phyloP scores from a whole-genome alignment of 495 filamentous ascomycete genomes.

The Penicillium soppii region DNA sequence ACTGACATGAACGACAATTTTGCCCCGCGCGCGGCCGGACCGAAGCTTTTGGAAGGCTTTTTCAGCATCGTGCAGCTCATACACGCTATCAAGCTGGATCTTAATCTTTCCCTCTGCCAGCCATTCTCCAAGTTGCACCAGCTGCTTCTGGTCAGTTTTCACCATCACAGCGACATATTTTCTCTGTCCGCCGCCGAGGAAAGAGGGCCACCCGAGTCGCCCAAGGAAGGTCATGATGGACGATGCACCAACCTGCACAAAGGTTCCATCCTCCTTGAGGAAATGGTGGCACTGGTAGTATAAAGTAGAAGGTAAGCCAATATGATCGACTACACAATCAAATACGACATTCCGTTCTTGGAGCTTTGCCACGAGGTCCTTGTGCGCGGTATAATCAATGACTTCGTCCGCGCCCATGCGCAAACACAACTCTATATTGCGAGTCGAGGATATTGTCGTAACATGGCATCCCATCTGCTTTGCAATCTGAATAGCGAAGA shows the following conservation, averaged over 20 bases:
- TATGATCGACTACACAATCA: slow-evolving; percentile 61
- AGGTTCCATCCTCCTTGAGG: slow-evolving; percentile 50
- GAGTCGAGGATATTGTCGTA: slow-evolving; percentile 56
- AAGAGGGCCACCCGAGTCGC: slow-evolving; percentile 46
- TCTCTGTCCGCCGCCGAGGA: slow-evolving; percentile 65
- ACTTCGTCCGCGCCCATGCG: slow-evolving; percentile 65
- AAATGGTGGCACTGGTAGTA: slow-evolving; percentile 58
- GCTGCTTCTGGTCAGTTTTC: slow-evolving; percentile 43
- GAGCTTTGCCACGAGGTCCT: slow-evolving; percentile 49
- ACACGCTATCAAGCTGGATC: slow-evolving; percentile 59
- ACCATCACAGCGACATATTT: slow-evolving; percentile 46
- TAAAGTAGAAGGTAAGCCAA: slow-evolving; percentile 48
- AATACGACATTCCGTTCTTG: slow-evolving; percentile 52
- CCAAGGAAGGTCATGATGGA: slow-evolving; percentile 24
- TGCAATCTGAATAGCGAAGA: slow-evolving; percentile 65
- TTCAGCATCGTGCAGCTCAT: slow-evolving; percentile 59
- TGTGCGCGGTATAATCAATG: slow-evolving; percentile 61
- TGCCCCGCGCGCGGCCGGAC: slow-evolving; percentile 61
- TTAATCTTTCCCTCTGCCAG: slow-evolving; percentile 61
- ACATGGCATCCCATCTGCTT: slow-evolving; percentile 65
- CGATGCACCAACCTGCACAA: slow-evolving; percentile 56
- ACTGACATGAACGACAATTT: slow-evolving; percentile 64
- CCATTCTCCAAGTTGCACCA: slow-evolving; percentile 56
- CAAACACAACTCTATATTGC: slow-evolving; percentile 57
- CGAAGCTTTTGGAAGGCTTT: slow-evolving; percentile 66